A percentile compares a stretch with the other conserved stretches of the same genome.
phyloP scores from a whole-genome alignment of 2,329 filamentous ascomycete species.

The Zymoseptoria brevis region DNA sequence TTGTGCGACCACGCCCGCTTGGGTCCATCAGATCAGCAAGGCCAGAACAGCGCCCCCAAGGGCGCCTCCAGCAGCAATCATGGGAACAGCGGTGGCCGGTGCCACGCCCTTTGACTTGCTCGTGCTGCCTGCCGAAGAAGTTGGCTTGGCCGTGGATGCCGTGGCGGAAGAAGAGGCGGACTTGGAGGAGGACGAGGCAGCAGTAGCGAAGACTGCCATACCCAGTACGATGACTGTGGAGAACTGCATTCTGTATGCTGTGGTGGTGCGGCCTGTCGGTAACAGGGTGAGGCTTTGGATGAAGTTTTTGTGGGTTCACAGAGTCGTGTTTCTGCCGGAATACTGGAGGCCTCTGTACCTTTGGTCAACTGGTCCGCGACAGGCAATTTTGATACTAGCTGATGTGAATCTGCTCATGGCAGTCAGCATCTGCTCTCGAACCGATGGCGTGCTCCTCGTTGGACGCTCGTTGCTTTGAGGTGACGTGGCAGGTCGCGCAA shows the following conservation, averaged over 20 bases:
- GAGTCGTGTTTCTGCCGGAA: not conserved
- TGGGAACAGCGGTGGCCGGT: not conserved
- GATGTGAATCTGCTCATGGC: not conserved
- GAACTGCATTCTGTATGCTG: not conserved
- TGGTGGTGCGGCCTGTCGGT: not conserved
- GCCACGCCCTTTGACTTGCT: not conserved
- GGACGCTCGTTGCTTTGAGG: not conserved
- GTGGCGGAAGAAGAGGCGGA: not conserved
- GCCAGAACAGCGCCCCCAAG: not conserved
- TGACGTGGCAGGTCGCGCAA: not conserved
- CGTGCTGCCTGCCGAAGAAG: not conserved
- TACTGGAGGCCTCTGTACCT: not conserved
- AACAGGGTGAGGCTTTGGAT: not conserved
- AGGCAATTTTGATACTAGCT: not conserved
- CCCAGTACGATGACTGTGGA: not conserved
- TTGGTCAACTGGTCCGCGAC: not conserved
- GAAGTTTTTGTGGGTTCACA: not conserved
- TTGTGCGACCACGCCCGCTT: not conserved
- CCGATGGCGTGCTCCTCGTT: not conserved
- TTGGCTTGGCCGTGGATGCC: not conserved
- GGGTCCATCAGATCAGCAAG: not conserved
- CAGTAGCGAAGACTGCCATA: conserved; percentile 1
- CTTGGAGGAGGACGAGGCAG: not conserved
- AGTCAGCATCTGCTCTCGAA: not conserved
- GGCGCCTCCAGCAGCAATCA: no score